Evolutionary conservation across 805 yeast genomes (phyloP), one percentile per base, ranked within the genome.

Genomic region (Hanseniaspora valbyensis): DNA sequence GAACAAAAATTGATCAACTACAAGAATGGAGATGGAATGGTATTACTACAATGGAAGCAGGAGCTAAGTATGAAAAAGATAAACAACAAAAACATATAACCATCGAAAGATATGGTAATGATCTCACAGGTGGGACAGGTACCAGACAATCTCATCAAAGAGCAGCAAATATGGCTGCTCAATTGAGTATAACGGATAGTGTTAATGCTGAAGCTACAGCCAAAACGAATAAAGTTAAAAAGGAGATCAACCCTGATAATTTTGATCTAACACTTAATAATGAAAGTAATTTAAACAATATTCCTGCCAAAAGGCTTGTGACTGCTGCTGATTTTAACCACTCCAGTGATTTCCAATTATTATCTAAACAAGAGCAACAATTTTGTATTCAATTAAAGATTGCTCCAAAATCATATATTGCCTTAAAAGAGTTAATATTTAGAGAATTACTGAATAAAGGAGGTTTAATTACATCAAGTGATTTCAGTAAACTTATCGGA

Each of bases 1-100:
- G 96, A 52, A 74, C 80, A 33, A 76, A 94, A 55, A 88, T 92
- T 44, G 83, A 82, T 48, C 96, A 88, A 65, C 69, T 94, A 28
- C 98, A 92, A 65, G 90, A 83, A 61, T 94, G 95, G 87, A 76
- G 99, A 55, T 75, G 80, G 44, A 82, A 86, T 63, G 99, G 99
- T 4, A 76, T 92, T 44, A 83, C 88, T 3, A 78, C 86, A 0
- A 58, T 86, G 39, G 96, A 89, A 54, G 82, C 77, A 44, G 98
- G 97, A 4, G 66, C 71, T 30, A 83, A 80, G 63, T 92, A 78
- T 63, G 98, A 92, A 61, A 83, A 86, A 62, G 98, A 94, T 63
- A 86, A 86, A 63, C 71, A 79, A 39, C 74, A 76, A 33, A 73
- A 95, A 50, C 68, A 76, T 32, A 76, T 78, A 10, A 80, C 80